These are phyloP conservation scores for Sicyos edulis DNA, from an alignment of 306 rosid species.

Conservation along the genomic window DNA sequence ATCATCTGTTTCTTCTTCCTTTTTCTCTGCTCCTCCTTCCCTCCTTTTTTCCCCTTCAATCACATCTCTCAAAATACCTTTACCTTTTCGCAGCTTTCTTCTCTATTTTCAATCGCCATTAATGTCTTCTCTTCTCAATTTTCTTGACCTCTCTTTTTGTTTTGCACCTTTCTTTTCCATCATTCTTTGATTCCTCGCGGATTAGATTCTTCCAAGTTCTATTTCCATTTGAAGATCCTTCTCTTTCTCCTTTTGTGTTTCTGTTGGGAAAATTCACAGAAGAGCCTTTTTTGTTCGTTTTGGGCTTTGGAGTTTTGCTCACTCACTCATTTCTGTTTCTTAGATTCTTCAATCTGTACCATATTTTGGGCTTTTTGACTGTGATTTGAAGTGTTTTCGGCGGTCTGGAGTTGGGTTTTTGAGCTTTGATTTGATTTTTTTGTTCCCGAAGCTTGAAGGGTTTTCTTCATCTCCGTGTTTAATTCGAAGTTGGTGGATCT, in stretches of 20 bases:
- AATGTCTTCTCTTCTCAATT: background rate
- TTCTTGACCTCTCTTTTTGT: background rate
- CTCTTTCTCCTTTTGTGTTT: slow-evolving; percentile 10
- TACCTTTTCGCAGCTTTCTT: background rate
- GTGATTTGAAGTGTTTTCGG: slow-evolving; percentile 21
- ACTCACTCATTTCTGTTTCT: slow-evolving; percentile 11
- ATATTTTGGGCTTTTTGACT: slow-evolving; percentile 11
- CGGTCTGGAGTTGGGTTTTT: slow-evolving; percentile 10
- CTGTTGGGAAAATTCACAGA: background rate
- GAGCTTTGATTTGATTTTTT: background rate
- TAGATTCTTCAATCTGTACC: slow-evolving; percentile 23
- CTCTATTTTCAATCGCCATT: background rate
- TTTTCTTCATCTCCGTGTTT: slow-evolving; percentile 32
- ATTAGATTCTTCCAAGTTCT: slow-evolving; percentile 1
- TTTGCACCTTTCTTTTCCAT: background rate
- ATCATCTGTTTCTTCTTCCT: slow-evolving; percentile 18
- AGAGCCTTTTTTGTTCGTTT: slow-evolving; percentile 12
- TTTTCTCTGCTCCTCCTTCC: background rate
- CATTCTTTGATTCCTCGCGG: slow-evolving; percentile 4
- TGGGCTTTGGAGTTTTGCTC: slow-evolving; percentile 13
- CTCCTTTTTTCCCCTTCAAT: slow-evolving; percentile 6
- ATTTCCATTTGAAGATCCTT: slow-evolving; percentile 3
- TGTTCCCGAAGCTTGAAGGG: slow-evolving; percentile 19
- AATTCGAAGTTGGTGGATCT: slow-evolving; percentile 47
- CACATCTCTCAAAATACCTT: slow-evolving; percentile 8